Evolutionary conservation across 2,329 filamentous ascomycete genomes (phyloP), one percentile per base, ranked within the genome.

Genomic region (Orbilia blumenaviensis): DNA sequence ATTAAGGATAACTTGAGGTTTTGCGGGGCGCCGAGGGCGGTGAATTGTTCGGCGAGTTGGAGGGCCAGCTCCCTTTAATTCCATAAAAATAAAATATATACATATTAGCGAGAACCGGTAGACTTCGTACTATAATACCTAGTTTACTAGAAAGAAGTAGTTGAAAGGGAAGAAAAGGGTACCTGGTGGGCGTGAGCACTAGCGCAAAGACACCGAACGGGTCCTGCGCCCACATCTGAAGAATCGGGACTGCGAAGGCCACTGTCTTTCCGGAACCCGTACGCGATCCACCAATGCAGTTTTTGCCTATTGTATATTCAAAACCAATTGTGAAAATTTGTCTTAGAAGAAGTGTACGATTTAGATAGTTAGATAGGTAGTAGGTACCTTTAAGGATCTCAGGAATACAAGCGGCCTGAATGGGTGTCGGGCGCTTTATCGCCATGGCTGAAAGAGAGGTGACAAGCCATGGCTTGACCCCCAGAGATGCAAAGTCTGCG

Each of bases 231-330:
- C 94, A 98, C 83, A 91, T 91, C 82, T 98, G 94, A 78, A 99
- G 85, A 75, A 99, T 96, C 0, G 95, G 95, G 8, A 94, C 93
- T 0, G 94, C 92, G 83, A 99, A 99, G 0, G 95, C 94, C 46
- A 98, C 90, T 2, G 95, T 99, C 85, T 99, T 99, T 84, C 95
- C 95, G 10, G 94, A 97, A 85, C 95, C 95, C 0, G 95, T 99
- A 78, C 93, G 88, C 81, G 92, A 96, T 38, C 94, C 94, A 81
- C 95, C 95, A 80, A 99, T 97, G 82, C 93, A 97, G 84, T 99
- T 94, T 80, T 92, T 88, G 4, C 95, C 79, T 79, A 32, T 21
- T 9, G 25, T 12, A 21, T n/a, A n/a, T n/a, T n/a, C n/a, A n/a
- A n/a, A n/a, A n/a, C n/a, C n/a, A n/a, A n/a, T n/a, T n/a, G 10